Base-by-base conservation (phyloP, 108 stramenopile species). In the Aurantiochytrium sp. region DNA sequence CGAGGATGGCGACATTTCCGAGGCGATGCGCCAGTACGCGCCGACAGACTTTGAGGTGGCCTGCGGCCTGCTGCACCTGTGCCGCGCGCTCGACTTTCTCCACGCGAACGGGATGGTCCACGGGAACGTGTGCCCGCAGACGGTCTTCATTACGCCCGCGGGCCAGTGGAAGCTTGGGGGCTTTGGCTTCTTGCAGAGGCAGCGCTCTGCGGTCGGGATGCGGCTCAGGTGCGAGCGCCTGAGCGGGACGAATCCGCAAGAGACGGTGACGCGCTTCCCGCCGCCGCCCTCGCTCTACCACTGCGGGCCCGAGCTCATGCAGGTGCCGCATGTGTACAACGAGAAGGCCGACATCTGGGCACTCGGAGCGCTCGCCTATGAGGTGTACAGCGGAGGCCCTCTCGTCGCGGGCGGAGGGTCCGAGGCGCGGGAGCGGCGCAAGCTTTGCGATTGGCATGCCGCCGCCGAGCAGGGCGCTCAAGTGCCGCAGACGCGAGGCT, bases 101-200 rank as follows among this genome's bases (percentile, higher is more conserved):
- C 73, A 81, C 39, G 27, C 21, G n/a, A 81, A 81, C 3, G 73
- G 73, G 24, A 81, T 81, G 73, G 73, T 81, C 27, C 73, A 81
- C 45, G 73, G 73, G 3, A 81, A 81, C 32, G 36, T 81, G 19
- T 48, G 21, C 32, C 73, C 73, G 21, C 45, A 42, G 10, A 48
- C 73, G 24, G 32, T 81, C 6, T 81, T 81, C 45, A 42, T 81
- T 15, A 48, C 42, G 27, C 42, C 42, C 32, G 73, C 39, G 12
- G 73, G 73, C 6, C 73, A 81, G 30, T 81, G 73, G 73, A 81
- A 81, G 39, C 45, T 81, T 1, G 73, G 73, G 17, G 73, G 45
- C n/a, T 81, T 81, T 81, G 30, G 39, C 27, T 81, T 81, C 2
- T 27, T 81, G 39, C 73, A 81, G 45, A 81, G 32, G 24, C 1